These are phyloP conservation scores for Populus trichocarpa DNA, from an alignment of 441 rosid genomes.

Conservation along the genomic window DNA sequence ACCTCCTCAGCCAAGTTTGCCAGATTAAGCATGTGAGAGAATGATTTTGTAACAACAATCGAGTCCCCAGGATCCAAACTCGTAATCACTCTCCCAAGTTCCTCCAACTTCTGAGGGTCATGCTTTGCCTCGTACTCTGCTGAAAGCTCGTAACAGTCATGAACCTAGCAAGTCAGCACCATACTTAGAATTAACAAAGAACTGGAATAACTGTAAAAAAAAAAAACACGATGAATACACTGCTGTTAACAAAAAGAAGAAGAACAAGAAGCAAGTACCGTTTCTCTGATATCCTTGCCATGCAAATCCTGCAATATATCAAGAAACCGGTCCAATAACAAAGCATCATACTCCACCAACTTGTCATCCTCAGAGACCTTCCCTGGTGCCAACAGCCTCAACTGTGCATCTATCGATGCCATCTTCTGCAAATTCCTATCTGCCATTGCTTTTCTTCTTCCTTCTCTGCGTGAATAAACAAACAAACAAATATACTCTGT, in stretches of 20 bases:
- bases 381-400: constrained; percentile 72
- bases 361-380: constrained; percentile 95
- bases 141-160: constrained; percentile 88
- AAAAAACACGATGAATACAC: background rate
- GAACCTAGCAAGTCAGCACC: constrained; percentile 51
- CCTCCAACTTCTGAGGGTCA: constrained; percentile 71
- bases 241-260: background rate
- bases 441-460: background rate
- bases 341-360: constrained; percentile 89
- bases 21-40: constrained; percentile 91
- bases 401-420: constrained; percentile 92
- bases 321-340: constrained; percentile 86
- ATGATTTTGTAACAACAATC: constrained; percentile 79
- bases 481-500: background rate
- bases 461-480: background rate
- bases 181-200: background rate
- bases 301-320: constrained; percentile 94
- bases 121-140: constrained; percentile 88
- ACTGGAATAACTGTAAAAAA: background rate
- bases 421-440: constrained; percentile 63
- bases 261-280: constrained; percentile 33
- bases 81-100: constrained; percentile 74
- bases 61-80: constrained; percentile 96
- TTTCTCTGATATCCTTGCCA: constrained; percentile 90
- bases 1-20: constrained; percentile 97